Evolutionary conservation across 2,329 filamentous ascomycete genomes (phyloP).

Genomic region (Lizonia empirigonia): DNA sequence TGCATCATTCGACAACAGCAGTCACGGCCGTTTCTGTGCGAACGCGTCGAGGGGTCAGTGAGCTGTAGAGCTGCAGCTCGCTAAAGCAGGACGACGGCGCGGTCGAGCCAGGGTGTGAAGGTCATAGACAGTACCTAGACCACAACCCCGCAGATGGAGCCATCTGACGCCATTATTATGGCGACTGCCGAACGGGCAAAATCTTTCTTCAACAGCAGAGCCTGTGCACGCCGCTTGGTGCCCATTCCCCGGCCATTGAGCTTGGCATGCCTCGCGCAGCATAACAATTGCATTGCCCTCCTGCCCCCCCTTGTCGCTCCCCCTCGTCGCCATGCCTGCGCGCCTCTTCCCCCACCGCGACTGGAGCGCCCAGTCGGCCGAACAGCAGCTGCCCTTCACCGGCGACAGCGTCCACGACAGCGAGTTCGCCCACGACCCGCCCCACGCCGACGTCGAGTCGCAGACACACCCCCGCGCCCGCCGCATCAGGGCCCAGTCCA

Average conservation of each 20-base stretch:
- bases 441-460: conserved; percentile 30
- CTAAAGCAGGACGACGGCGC: conserved; percentile 4
- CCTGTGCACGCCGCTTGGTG: no score
- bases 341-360: conserved; percentile 13
- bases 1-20: background rate
- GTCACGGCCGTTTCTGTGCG: background rate
- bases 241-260: conserved; percentile 1
- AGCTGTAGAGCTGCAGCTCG: conserved; percentile 3
- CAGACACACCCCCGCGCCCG: conserved; percentile 33
- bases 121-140: background rate
- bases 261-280: conserved; percentile 8
- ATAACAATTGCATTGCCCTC: background rate
- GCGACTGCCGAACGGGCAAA: conserved; percentile 1
- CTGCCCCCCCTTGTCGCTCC: background rate
- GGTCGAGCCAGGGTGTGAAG: background rate
- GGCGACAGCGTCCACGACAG: conserved; percentile 36
- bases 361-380: conserved; percentile 13
- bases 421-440: conserved; percentile 33
- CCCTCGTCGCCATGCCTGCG: conserved; percentile 13
- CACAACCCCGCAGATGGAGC: conserved; percentile 11
- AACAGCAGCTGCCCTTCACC: conserved; percentile 38
- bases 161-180: conserved; percentile 9
- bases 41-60: conserved; percentile 13
- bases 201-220: conserved; percentile 18
- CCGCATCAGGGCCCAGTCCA: conserved; percentile 36